Evolutionary conservation across 768 basidiomycete species (phyloP).

Genomic region (Trichaptum fuscoviolaceum): DNA sequence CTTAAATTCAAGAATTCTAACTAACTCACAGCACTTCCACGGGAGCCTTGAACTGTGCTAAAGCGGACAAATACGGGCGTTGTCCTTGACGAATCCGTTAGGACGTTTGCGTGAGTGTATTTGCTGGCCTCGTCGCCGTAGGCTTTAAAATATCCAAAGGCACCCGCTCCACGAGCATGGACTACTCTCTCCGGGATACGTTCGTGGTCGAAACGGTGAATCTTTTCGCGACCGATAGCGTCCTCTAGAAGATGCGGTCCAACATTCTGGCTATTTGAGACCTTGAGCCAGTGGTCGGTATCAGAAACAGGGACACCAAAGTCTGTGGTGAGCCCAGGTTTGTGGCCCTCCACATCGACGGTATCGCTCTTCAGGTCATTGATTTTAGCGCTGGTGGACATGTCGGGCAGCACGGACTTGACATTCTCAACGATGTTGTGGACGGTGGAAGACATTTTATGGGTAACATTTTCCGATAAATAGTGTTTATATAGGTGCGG

Average conservation of each 20-base stretch:
- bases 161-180: slow-evolving; percentile 67
- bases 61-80: slow-evolving; percentile 83
- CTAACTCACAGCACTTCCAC: slow-evolving; percentile 71
- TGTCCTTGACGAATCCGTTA: slow-evolving; percentile 66
- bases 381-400: neutral
- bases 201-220: slow-evolving; percentile 80
- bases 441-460: neutral
- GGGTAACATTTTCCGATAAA: neutral
- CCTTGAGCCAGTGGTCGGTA: slow-evolving; percentile 66
- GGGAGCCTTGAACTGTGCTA: slow-evolving; percentile 77
- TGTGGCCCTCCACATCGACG: neutral
- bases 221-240: slow-evolving; percentile 68
- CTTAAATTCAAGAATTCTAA: slow-evolving; percentile 2
- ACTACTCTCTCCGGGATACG: slow-evolving; percentile 65
- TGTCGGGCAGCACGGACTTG: neutral
- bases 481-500: neutral
- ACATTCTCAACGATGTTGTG: neutral
- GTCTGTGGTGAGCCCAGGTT: slow-evolving; percentile 47
- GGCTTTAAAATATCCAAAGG: slow-evolving; percentile 81
- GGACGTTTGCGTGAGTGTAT: slow-evolving; percentile 61
- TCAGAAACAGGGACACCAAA: slow-evolving; percentile 53
- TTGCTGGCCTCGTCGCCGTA: slow-evolving; percentile 62
- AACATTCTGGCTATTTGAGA: slow-evolving; percentile 36
- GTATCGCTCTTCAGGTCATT: neutral
- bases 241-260: slow-evolving; percentile 81